Evolutionary conservation across 2,329 filamentous ascomycete species (phyloP).

Genomic region (Orbilia brochopaga): DNA sequence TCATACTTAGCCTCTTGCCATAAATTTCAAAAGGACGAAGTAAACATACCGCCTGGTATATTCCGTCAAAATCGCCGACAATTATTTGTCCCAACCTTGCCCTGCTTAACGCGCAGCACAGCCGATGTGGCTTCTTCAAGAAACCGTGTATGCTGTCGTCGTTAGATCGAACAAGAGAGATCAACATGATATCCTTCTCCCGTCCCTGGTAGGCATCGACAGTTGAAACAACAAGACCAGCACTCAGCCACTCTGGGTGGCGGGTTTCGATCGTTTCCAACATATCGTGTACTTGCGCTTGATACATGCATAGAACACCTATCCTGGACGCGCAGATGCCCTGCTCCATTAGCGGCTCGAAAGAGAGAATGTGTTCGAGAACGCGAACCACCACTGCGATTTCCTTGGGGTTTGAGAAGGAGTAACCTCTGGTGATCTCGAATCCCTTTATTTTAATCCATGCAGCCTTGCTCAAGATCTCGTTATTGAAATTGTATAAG

Average conservation of each 20-base stretch:
- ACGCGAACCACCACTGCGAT: neutral
- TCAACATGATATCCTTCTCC: constrained; percentile 6
- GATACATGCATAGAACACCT: neutral
- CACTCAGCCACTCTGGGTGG: neutral
- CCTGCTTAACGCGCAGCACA: neutral
- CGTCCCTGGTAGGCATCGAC: neutral
- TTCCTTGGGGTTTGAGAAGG: neutral
- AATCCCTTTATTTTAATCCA: neutral
- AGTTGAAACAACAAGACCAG: neutral
- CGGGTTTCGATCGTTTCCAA: neutral
- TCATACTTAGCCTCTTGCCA: too few species aligned
- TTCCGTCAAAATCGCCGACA: too few species aligned
- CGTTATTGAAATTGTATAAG: neutral
- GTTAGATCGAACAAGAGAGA: constrained; percentile 1
- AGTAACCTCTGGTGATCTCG: neutral
- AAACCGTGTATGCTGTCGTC: neutral
- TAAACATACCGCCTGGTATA: too few species aligned
- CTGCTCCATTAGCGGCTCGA: neutral
- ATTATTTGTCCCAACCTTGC: too few species aligned
- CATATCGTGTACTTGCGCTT: neutral
- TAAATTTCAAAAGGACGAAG: too few species aligned
- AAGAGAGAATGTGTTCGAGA: neutral
- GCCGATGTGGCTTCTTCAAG: constrained; percentile 1
- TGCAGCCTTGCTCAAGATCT: neutral
- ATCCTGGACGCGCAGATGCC: neutral